Base-by-base conservation (phyloP, 2,329 filamentous ascomycete genomes). In the Xylaria sp. region DNA sequence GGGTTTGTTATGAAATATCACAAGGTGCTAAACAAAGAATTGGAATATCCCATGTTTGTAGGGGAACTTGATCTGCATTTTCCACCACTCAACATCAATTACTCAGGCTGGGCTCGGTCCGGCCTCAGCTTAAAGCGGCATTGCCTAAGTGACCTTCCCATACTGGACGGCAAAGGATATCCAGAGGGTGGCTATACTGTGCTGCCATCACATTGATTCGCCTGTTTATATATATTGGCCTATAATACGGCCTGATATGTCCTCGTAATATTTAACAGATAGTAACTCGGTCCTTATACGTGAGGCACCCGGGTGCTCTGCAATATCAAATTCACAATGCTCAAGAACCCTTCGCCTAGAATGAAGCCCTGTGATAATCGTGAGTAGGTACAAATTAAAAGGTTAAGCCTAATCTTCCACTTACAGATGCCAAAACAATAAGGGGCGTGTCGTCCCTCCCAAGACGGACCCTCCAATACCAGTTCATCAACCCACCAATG, bases 261-360 rank as follows among this genome's bases (percentile, higher is more conserved):
- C 13, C 28, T 15, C 1, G 4, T 1, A 32, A 10, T n/a, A 30
- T 30, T 30, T 30, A 34, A 15, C 25, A 20, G 18, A 45, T 30
- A 43, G 36, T 28, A 12, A 59, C 9, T 1, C 41, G 28, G 23
- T 39, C 30, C n/a, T 68, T 77, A 91, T 36, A 93, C 81, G 84
- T 96, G 93, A 59, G 93, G 91, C 65, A 97, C 91, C 3, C 85
- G 81, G 10, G 90, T 83, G 78, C 91, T 94, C 64, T 97, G 93
- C 76, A 99, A 82, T 9, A 92, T 81, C 63, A 99, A 80, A 77
- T 97, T 98, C 30, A 96, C 86, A 75, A 99, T 97, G 77, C 94
- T 97, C 71, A 97, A 83, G 71, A 98, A 89, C 0, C 95, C 95
- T 79, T 98, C 95, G 0, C 95, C 94, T 8, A 99, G 83, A 71